Evolutionary conservation across 768 basidiomycete genomes (phyloP).

Genomic region (Lactifluus rugatus): DNA sequence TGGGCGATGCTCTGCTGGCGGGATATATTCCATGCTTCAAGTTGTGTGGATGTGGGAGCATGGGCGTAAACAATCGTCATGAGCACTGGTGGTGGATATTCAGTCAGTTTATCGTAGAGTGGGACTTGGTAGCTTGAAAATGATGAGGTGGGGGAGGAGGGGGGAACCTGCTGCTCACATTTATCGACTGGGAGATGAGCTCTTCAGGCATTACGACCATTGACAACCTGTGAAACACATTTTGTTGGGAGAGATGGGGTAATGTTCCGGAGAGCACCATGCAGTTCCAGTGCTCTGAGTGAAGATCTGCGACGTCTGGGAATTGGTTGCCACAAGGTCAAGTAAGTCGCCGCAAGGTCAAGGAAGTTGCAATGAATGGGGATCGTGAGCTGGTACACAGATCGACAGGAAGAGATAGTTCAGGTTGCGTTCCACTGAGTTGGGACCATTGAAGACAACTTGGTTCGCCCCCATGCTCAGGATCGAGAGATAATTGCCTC

Average conservation of each 20-base stretch:
- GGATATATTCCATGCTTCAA: constrained; percentile 44
- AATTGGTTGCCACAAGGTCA: not conserved
- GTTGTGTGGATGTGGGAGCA: constrained; percentile 36
- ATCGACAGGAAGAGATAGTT: no score
- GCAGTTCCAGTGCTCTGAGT: constrained; percentile 72
- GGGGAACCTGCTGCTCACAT: constrained; percentile 35
- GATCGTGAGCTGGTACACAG: no score
- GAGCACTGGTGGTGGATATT: constrained; percentile 22
- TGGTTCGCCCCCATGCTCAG: no score
- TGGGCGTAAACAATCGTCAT: constrained; percentile 71
- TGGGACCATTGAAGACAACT: no score
- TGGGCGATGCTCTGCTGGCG: constrained; percentile 35
- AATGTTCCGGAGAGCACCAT: constrained; percentile 85
- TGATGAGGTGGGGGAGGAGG: not conserved
- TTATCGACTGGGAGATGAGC: constrained; percentile 75
- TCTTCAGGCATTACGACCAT: constrained; percentile 86
- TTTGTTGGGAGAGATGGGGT: constrained; percentile 92
- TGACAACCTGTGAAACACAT: constrained; percentile 91
- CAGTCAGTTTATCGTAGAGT: no score
- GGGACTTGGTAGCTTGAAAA: not conserved
- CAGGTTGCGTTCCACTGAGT: no score
- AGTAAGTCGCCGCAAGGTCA: no score
- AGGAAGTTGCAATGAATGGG: no score
- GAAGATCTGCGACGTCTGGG: constrained; percentile 69
- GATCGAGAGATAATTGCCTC: no score